Base-by-base conservation (phyloP, 139 green algal species). In the Chlamydomonas sphaeroides region DNA sequence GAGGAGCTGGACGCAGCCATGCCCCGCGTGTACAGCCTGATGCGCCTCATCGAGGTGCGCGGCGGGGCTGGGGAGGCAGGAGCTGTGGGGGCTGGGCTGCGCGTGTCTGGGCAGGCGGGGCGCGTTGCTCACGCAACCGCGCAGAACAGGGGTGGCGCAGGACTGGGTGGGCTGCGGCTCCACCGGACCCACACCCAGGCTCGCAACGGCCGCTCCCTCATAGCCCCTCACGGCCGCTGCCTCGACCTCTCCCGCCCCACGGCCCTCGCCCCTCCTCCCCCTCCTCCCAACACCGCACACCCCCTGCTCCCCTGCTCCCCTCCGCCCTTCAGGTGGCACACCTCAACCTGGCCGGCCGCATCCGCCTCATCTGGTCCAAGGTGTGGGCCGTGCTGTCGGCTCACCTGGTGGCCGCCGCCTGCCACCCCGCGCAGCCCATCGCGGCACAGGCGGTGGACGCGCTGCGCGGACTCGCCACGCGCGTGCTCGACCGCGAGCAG, bases 281-380 rank as follows among this genome's bases (percentile, higher is more conserved):
- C 20, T 8, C 56, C 56, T n/a, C n/a, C n/a, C n/a, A n/a, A n/a
- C n/a, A n/a, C n/a, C n/a, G n/a, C n/a, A 10, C 25, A 28, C 21
- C 20, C 56, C 56, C 21, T 28, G 11, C 56, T n/a, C 56, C 59
- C 59, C 59, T 28, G 7, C 59, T 15, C 30, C 59, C 30, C 5
- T 17, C 53, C 36, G 6, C 17, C 38, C n/a, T 39, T 1, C 74
- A 81, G 74, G 74, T 81, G 39, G 90, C 94, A 0, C 90, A 94
- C 73, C 90, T 92, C 79, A 99, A 98, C 89, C 87, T 96, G 87
- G 39, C 59, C 21, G 87, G 65, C 56, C 92, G 96, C 79, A 97
- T 98, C 63, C 88, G 96, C 28, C 91, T 98, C 20, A 91, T 98
- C 56, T 98, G 96, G 94, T 87, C 68, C 42, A 93, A 93, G 61